Conservation (phyloP, 257 asterid species). For the Catharanthus roseus region DNA sequence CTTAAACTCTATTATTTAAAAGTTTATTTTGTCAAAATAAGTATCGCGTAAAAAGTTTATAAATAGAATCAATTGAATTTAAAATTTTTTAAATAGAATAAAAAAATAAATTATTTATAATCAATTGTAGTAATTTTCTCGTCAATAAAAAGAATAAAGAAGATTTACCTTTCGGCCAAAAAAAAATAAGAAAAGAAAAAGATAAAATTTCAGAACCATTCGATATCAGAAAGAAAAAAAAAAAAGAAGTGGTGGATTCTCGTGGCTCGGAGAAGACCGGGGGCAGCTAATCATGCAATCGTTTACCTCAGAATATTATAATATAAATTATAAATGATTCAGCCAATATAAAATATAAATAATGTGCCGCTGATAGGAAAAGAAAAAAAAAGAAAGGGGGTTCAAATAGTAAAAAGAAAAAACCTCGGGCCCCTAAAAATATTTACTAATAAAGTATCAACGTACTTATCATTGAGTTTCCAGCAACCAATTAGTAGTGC, state of each 20-base stretch:
- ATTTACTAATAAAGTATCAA: slow-evolving; percentile 7
- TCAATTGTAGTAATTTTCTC: too few species aligned
- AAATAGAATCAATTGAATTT: too few species aligned
- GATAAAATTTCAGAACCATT: slow-evolving; percentile 5
- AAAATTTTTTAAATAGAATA: too few species aligned
- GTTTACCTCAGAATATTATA: slow-evolving; percentile 6
- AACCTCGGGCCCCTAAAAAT: slow-evolving; percentile 71
- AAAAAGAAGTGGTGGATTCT: slow-evolving; percentile 8
- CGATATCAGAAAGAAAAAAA: too few species aligned
- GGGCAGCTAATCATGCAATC: slow-evolving; percentile 16
- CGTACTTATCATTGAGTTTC: slow-evolving; percentile 9
- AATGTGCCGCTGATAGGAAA: slow-evolving; percentile 8
- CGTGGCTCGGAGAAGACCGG: background rate
- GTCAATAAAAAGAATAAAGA: background rate
- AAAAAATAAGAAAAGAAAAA: too few species aligned
- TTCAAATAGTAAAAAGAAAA: slow-evolving; percentile 34
- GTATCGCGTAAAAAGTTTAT: too few species aligned
- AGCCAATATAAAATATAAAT: slow-evolving; percentile 9
- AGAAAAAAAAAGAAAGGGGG: slow-evolving; percentile 14
- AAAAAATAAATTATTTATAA: too few species aligned
- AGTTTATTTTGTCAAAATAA: too few species aligned
- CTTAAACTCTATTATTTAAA: too few species aligned
- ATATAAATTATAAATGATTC: background rate
- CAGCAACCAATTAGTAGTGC: slow-evolving; percentile 17
- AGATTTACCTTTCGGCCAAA: slow-evolving; percentile 6